These are phyloP conservation scores for Barbarea vulgaris DNA, from an alignment of 345 rosid genomes.

Conservation along the genomic window DNA sequence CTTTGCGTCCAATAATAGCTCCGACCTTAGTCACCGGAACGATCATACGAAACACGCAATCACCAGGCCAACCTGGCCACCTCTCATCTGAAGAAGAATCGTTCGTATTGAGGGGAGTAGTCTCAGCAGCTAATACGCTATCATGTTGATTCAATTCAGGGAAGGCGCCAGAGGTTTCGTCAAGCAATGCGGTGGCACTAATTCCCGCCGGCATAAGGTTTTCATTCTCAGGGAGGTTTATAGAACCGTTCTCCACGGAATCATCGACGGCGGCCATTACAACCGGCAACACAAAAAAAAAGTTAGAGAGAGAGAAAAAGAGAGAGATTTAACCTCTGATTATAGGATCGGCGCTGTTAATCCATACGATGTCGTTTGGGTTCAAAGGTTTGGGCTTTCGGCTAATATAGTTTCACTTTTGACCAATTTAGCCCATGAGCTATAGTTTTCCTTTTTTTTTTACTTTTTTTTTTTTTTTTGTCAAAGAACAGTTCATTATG, in stretches of 20 bases:
- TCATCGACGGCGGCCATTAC: slow-evolving; percentile 37
- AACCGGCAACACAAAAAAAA: slow-evolving; percentile 18
- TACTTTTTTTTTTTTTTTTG: background rate
- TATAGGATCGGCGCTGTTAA: background rate
- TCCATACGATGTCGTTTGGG: background rate
- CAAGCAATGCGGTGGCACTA: slow-evolving; percentile 5
- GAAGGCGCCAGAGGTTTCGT: background rate
- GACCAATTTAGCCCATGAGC: background rate
- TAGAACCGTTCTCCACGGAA: slow-evolving; percentile 28
- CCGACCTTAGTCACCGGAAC: slow-evolving; percentile 80
- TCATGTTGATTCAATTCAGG: slow-evolving; percentile 33
- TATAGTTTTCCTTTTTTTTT: background rate
- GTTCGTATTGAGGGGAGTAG: background rate
- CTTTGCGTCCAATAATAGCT: slow-evolving; percentile 84
- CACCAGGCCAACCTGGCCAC: slow-evolving; percentile 97
- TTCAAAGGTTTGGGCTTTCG: background rate
- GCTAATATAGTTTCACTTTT: background rate
- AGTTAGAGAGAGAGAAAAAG: background rate
- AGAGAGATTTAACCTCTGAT: slow-evolving; percentile 21
- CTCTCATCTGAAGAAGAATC: slow-evolving; percentile 45
- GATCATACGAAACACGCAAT: slow-evolving; percentile 76
- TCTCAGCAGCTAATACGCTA: slow-evolving; percentile 20
- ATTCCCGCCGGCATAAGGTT: background rate
- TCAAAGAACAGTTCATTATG: background rate
- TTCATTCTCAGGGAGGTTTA: slow-evolving; percentile 20